These are phyloP conservation scores for Penicillium longicatenatum DNA, from an alignment of 495 filamentous ascomycete genomes.

Conservation along the genomic window DNA sequence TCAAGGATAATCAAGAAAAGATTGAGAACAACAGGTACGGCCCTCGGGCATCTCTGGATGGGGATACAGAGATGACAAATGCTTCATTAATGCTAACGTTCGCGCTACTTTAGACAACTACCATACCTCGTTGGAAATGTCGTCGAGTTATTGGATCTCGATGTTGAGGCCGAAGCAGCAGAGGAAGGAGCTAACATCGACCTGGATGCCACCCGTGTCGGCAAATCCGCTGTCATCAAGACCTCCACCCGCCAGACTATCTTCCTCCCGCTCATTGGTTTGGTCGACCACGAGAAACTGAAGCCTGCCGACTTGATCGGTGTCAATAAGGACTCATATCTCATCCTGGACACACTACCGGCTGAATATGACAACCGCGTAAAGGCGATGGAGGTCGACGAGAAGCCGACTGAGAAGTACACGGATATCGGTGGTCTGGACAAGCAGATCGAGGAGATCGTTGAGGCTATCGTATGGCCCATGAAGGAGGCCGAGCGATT, in stretches of 20 bases:
- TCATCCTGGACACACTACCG: constrained; percentile 95
- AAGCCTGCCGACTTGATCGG: constrained; percentile 96
- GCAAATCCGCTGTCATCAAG: constrained; percentile 99
- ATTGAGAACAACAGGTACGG: constrained; percentile 95
- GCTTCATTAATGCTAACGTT: constrained; percentile 10
- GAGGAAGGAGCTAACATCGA: constrained; percentile 99
- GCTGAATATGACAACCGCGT: constrained; percentile 99
- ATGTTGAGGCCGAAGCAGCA: constrained; percentile 91
- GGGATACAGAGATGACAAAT: constrained; percentile 3
- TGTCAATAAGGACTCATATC: constrained; percentile 98
- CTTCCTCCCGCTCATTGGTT: constrained; percentile 95
- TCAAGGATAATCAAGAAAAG: constrained; percentile 98
- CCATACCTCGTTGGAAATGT: constrained; percentile 98
- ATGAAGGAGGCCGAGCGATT: constrained; percentile 99
- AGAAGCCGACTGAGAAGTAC: constrained; percentile 99
- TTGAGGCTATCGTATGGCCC: constrained; percentile 99
- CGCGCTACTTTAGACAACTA: constrained; percentile 67
- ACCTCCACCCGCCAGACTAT: constrained; percentile 99
- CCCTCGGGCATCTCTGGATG: background rate
- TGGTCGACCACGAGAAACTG: constrained; percentile 90
- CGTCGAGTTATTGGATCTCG: constrained; percentile 93
- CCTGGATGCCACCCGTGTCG: constrained; percentile 92
- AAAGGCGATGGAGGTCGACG: constrained; percentile 99
- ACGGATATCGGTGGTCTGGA: constrained; percentile 95
- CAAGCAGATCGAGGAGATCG: constrained; percentile 99